These are phyloP conservation scores for Apiotrichum siamense DNA, from an alignment of 1,284 basidiomycete species.

Conservation along the genomic window DNA sequence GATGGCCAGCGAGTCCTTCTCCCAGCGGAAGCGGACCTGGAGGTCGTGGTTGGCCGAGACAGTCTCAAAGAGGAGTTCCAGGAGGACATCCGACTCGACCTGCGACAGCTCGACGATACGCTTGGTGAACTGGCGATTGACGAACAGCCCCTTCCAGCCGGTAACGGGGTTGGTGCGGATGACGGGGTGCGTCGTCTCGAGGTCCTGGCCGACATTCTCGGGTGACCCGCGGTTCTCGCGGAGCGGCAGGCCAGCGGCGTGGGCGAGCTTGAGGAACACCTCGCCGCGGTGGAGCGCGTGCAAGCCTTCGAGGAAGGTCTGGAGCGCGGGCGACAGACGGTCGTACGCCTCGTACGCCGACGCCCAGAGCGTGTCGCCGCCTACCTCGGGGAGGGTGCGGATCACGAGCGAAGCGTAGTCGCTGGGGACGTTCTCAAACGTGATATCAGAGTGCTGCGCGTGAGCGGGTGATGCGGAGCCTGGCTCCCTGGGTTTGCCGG, in stretches of 20 bases:
- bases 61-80: constrained; percentile 47
- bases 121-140: constrained; percentile 59
- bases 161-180: constrained; percentile 52
- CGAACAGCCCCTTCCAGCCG: constrained; percentile 69
- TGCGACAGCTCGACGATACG: constrained; percentile 57
- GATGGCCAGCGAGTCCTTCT: constrained; percentile 54
- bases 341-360: constrained; percentile 62
- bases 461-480: no score
- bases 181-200: constrained; percentile 60
- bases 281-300: constrained; percentile 57
- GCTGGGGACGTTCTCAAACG: constrained; percentile 60
- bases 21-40: constrained; percentile 49
- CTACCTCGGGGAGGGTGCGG: constrained; percentile 53
- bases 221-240: constrained; percentile 52
- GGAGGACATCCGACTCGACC: constrained; percentile 52
- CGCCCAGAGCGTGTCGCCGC: constrained; percentile 51
- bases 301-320: constrained; percentile 56
- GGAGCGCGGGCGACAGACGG: constrained; percentile 56
- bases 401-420: constrained; percentile 59
- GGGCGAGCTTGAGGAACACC: constrained; percentile 51
- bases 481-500: no score
- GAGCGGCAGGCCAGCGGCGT: constrained; percentile 42
- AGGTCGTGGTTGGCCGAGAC: constrained; percentile 49
- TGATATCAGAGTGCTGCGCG: constrained; percentile 53
- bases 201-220: constrained; percentile 55